Evolutionary conservation across 2,329 filamentous ascomycete species (phyloP).

Genomic region (Onygenales sp.): DNA sequence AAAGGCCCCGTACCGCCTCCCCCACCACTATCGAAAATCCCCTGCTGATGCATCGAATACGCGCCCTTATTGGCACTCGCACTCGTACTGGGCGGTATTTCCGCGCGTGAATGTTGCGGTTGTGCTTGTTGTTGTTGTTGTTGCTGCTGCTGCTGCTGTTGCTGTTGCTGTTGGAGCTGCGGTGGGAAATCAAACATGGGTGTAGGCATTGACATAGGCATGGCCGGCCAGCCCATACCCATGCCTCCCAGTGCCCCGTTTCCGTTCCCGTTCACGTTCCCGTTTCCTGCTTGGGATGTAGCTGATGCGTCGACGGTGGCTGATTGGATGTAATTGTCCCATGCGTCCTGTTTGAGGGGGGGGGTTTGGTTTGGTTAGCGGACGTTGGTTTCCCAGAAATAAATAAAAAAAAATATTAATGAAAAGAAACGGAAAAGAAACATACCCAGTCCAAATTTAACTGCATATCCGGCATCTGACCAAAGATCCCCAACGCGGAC

Average conservation of each 20-base stretch:
- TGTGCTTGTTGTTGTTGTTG: too few species aligned
- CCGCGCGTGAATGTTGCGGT: background rate
- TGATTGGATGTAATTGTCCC: constrained; percentile 60
- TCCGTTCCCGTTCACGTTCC: constrained; percentile 22
- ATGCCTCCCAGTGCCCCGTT: background rate
- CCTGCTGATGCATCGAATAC: background rate
- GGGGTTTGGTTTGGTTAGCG: background rate
- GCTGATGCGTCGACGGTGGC: constrained; percentile 32
- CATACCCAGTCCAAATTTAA: constrained; percentile 55
- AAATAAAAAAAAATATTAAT: background rate
- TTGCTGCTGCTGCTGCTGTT: background rate
- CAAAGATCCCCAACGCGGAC: constrained; percentile 41
- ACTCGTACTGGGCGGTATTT: background rate
- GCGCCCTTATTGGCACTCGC: background rate
- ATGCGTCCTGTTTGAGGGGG: constrained; percentile 45
- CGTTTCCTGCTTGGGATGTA: constrained; percentile 27
- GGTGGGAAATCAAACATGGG: background rate
- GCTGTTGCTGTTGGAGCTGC: background rate
- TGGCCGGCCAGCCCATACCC: background rate
- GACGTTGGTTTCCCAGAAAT: background rate
- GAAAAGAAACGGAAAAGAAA: constrained; percentile 8
- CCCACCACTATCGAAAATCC: background rate
- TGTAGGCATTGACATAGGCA: background rate
- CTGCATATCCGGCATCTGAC: constrained; percentile 47
- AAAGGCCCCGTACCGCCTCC: background rate